Base-by-base conservation (phyloP, 805 yeast species). In the Candida manassasensis region DNA sequence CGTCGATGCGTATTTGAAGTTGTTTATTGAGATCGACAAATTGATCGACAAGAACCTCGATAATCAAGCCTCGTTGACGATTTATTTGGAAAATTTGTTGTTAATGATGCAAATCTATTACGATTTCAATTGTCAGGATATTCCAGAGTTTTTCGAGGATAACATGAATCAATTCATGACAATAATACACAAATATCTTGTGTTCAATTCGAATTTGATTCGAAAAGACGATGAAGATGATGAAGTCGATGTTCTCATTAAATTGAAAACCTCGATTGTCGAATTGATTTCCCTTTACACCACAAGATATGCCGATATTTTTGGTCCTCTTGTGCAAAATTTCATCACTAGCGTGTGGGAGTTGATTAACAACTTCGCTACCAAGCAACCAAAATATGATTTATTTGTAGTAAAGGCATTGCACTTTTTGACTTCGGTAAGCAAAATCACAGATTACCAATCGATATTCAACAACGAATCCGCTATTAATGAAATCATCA, bases 111-210 rank as follows among this genome's bases (percentile, higher is more conserved):
- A 93, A 55, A 76, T 94, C 24, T 94, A 85, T 60, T 87, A 79
- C 55, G 99, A 93, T 57, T 76, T 93, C 51, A 93, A 93, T 58
- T 90, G 97, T 61, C 98, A 94, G 63, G 99, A 93, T 61, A 82
- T 93, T 36, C 98, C 99, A 1, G 98, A 89, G 60, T 93, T 90
- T 54, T 93, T 93, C 55, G 99, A 94, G 62, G 97, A 93, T 61
- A 75, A 93, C 55, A 63, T 93, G 58, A 64, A 71, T 27, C 65
- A 62, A 12, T 88, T 94, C 36, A 85, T 94, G 93, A 69, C 69
- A 4, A 74, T 89, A 19, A 68, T 89, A 47, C 94, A 87, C 55
- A 84, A 84, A 59, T 90, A 89, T 55, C 67, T 93, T 39, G 62
- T 71, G 27, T 86, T 79, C 52, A 53, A 66, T 11, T 79, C 79